Conservation (phyloP, 176 grass and related monocot species). For the Oryza glumipatula region DNA sequence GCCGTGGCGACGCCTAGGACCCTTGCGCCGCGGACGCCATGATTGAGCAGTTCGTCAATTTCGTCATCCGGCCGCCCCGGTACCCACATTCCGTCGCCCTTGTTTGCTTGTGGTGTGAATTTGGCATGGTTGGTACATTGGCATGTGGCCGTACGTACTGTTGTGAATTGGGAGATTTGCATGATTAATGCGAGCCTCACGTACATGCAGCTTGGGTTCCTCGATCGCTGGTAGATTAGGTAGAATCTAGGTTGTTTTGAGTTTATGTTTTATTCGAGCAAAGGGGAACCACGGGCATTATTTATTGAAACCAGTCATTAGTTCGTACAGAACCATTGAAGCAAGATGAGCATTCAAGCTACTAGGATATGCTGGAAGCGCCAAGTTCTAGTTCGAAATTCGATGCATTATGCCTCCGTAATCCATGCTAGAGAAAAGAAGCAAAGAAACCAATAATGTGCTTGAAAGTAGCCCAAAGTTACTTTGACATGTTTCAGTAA, state of each 20-base stretch:
- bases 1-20: conserved; percentile 17
- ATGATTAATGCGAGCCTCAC: not conserved
- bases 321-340: not conserved
- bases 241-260: not conserved
- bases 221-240: not conserved
- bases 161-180: not conserved
- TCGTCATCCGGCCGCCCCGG: conserved; percentile 94
- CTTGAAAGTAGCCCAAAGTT: not conserved
- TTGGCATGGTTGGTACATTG: conserved; percentile 7
- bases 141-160: not conserved
- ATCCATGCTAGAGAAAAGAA: not conserved
- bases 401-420: not conserved
- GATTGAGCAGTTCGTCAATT: conserved; percentile 99
- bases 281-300: not conserved
- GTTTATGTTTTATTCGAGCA: not conserved
- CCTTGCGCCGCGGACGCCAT: conserved; percentile 39
- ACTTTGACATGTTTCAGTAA: not conserved
- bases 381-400: not conserved
- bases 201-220: not conserved
- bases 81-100: conserved; percentile 6
- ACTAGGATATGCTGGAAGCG: not conserved
- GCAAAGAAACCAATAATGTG: not conserved
- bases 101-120: not conserved
- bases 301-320: conserved; percentile 3
- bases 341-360: not conserved